Percentiles rank a stretch among this genome's conserved stretches.
These are phyloP conservation scores for Leccinum broughii DNA, from an alignment of 768 basidiomycete species.

Conservation along the genomic window DNA sequence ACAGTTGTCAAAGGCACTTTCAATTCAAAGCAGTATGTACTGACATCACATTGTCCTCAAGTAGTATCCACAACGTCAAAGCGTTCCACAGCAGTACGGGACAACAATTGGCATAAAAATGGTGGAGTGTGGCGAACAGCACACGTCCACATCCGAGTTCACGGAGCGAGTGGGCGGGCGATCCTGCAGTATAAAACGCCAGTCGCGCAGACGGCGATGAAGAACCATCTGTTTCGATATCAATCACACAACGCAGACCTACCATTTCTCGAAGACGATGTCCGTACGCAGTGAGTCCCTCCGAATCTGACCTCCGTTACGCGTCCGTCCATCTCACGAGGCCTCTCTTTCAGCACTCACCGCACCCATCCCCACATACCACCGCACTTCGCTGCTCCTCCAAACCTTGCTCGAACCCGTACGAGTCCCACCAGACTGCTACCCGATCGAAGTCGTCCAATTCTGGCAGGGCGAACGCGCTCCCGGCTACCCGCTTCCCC, in stretches of 20 bases:
- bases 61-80: not conserved
- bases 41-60: not conserved
- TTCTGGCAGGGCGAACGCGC: conserved; percentile 32
- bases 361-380: not conserved
- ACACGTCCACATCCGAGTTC: not conserved
- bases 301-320: not conserved
- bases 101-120: not conserved
- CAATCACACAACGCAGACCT: not conserved
- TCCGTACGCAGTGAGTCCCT: not conserved
- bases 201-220: not conserved
- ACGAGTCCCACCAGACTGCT: conserved; percentile 15
- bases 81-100: not conserved
- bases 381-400: not conserved
- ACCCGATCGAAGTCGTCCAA: conserved; percentile 30
- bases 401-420: conserved; percentile 19
- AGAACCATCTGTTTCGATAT: not conserved
- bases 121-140: not conserved
- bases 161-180: not conserved
- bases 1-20: not conserved
- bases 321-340: not conserved
- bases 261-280: not conserved
- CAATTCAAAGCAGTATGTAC: not conserved
- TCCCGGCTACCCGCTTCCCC: conserved; percentile 13
- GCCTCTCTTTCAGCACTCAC: not conserved
- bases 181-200: not conserved